phyloP scores from a whole-genome alignment of 805 yeast genomes.

The Candida ovalis region DNA sequence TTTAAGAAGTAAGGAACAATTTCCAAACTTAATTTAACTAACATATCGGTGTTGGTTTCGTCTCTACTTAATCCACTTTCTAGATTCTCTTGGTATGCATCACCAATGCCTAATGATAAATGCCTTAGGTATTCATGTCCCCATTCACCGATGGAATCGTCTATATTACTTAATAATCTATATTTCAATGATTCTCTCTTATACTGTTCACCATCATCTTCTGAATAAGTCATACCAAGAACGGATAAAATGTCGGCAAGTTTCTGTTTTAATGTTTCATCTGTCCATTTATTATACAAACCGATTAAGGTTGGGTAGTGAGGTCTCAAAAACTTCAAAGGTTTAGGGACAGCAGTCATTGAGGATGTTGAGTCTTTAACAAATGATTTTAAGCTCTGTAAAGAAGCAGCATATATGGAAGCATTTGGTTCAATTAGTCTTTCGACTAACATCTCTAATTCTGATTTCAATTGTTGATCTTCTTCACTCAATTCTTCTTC shows the following conservation, averaged over 20 bases:
- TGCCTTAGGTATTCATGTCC: constrained; percentile 98
- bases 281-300: constrained; percentile 65
- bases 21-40: constrained; percentile 64
- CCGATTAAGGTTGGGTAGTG: constrained; percentile 67
- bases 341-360: constrained; percentile 99
- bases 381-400: constrained; percentile 65
- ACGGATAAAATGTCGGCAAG: constrained; percentile 91
- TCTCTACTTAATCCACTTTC: constrained; percentile 21
- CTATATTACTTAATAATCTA: constrained; percentile 50
- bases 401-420: constrained; percentile 53
- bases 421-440: constrained; percentile 56
- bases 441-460: constrained; percentile 83
- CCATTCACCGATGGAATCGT: constrained; percentile 74
- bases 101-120: constrained; percentile 92
- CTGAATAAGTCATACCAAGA: constrained; percentile 90
- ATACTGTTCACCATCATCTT: constrained; percentile 47
- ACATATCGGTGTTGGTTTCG: constrained; percentile 24
- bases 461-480: constrained; percentile 82
- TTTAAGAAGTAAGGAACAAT: constrained; percentile 86
- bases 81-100: constrained; percentile 58
- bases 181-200: constrained; percentile 76
- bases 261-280: constrained; percentile 40
- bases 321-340: constrained; percentile 91
- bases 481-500: constrained; percentile 93
- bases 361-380: constrained; percentile 94